These are phyloP conservation scores for Peronospora destructor DNA, from an alignment of 352 stramenopile species.

Conservation along the genomic window DNA sequence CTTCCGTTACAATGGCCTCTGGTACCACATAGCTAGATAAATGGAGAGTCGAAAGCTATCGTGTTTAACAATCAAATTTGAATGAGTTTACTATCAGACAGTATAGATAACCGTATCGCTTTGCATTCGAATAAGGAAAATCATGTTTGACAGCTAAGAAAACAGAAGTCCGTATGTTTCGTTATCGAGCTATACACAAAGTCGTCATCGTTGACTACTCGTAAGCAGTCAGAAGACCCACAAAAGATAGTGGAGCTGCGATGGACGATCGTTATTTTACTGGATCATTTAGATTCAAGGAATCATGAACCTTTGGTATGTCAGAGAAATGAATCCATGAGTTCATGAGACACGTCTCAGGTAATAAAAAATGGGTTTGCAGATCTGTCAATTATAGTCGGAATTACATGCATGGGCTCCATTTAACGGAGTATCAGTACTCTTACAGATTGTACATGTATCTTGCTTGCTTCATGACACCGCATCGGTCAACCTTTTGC, in stretches of 20 bases:
- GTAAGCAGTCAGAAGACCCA: neutral
- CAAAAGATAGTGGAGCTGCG: too few species aligned
- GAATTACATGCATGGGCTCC: too few species aligned
- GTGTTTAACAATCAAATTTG: neutral
- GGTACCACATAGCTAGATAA: too few species aligned
- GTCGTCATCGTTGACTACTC: neutral
- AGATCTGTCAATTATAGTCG: conserved; percentile 6
- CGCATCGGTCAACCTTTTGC: too few species aligned
- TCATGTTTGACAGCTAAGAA: too few species aligned
- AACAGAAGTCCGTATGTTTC: too few species aligned
- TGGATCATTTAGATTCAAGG: conserved; percentile 2
- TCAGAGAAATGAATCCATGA: conserved; percentile 3
- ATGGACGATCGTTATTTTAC: conserved; percentile 10
- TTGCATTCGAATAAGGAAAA: neutral
- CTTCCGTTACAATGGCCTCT: too few species aligned
- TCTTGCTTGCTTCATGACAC: too few species aligned
- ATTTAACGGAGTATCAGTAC: too few species aligned
- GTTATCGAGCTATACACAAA: too few species aligned
- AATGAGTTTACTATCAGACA: neutral
- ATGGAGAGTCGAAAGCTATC: neutral
- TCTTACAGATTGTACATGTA: too few species aligned
- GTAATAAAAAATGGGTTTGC: too few species aligned
- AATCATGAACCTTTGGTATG: conserved; percentile 9
- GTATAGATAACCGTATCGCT: neutral
- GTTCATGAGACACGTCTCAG: conserved; percentile 7